phyloP scores from a whole-genome alignment of 2,329 filamentous ascomycete genomes.

The Aulographum hederae region DNA sequence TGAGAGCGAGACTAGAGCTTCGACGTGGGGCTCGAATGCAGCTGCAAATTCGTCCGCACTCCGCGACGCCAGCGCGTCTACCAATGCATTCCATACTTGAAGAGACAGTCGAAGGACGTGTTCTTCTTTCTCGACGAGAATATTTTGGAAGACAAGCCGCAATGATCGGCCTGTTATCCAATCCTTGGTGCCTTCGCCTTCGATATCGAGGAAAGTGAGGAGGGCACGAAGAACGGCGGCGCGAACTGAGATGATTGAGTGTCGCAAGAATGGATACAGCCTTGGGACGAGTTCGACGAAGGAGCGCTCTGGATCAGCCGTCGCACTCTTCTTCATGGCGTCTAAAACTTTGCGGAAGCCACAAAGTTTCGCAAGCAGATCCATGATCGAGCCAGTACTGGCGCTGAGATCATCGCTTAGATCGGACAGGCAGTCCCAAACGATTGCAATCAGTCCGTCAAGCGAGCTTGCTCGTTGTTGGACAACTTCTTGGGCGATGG shows the following conservation, averaged over 20 bases:
- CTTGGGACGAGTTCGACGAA: conserved; percentile 86
- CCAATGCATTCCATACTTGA: conserved; percentile 69
- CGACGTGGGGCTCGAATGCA: conserved; percentile 59
- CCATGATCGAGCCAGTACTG: conserved; percentile 97
- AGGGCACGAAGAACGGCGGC: conserved; percentile 84
- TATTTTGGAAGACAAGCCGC: conserved; percentile 82
- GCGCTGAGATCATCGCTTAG: conserved; percentile 94
- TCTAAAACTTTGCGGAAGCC: conserved; percentile 83
- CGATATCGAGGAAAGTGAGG: conserved; percentile 79
- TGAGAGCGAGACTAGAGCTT: conserved; percentile 67
- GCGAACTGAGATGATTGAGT: conserved; percentile 92
- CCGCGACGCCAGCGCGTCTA: conserved; percentile 40
- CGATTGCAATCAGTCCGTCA: conserved; percentile 72
- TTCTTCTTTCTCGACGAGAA: conserved; percentile 80
- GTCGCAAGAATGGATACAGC: conserved; percentile 86
- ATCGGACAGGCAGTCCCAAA: conserved; percentile 94
- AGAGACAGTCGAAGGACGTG: conserved; percentile 67
- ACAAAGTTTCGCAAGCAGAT: conserved; percentile 86
- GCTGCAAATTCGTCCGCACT: conserved; percentile 45
- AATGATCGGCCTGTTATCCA: conserved; percentile 88
- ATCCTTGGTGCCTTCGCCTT: conserved; percentile 58
- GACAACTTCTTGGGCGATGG: conserved; percentile 90
- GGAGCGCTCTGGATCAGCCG: conserved; percentile 66
- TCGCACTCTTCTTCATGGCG: conserved; percentile 82
- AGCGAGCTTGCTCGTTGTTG: conserved; percentile 62